These are phyloP conservation scores for Fusarium tupiense DNA, from an alignment of 2,329 filamentous ascomycete genomes.

Conservation along the genomic window DNA sequence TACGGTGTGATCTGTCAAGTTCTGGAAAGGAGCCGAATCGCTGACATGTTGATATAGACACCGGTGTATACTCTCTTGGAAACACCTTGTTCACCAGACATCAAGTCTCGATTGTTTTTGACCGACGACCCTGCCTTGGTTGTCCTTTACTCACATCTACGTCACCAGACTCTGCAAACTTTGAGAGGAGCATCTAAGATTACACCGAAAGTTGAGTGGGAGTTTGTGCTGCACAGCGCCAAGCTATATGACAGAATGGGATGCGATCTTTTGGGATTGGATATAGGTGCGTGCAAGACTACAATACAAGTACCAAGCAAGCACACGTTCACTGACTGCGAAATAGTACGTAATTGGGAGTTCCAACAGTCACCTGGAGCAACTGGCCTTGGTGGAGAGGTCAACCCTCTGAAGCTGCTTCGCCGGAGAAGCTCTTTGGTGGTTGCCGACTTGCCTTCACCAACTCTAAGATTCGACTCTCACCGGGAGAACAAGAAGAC, in stretches of 20 bases:
- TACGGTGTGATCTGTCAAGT: constrained; percentile 55
- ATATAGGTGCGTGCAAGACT: constrained; percentile 69
- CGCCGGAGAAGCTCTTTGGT: constrained; percentile 80
- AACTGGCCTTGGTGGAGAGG: constrained; percentile 54
- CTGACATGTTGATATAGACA: constrained; percentile 59
- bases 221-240: constrained; percentile 88
- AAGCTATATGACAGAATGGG: constrained; percentile 90
- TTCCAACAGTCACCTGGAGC: constrained; percentile 67
- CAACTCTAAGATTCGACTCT: constrained; percentile 54
- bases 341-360: constrained; percentile 79
- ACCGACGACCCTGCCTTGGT: constrained; percentile 92
- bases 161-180: constrained; percentile 83
- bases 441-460: constrained; percentile 75
- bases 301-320: not conserved
- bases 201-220: constrained; percentile 82
- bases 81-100: constrained; percentile 72
- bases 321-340: constrained; percentile 23
- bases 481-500: constrained; percentile 51
- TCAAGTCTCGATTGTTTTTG: constrained; percentile 81
- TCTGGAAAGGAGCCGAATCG: not conserved
- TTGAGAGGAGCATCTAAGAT: constrained; percentile 86
- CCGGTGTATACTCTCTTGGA: constrained; percentile 80
- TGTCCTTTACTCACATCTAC: constrained; percentile 85
- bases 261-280: constrained; percentile 87
- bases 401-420: constrained; percentile 74